A percentile compares a stretch with the other conserved stretches of the same genome.
phyloP scores from a whole-genome alignment of 1,284 basidiomycete genomes.

The Cronartium quercuum region DNA sequence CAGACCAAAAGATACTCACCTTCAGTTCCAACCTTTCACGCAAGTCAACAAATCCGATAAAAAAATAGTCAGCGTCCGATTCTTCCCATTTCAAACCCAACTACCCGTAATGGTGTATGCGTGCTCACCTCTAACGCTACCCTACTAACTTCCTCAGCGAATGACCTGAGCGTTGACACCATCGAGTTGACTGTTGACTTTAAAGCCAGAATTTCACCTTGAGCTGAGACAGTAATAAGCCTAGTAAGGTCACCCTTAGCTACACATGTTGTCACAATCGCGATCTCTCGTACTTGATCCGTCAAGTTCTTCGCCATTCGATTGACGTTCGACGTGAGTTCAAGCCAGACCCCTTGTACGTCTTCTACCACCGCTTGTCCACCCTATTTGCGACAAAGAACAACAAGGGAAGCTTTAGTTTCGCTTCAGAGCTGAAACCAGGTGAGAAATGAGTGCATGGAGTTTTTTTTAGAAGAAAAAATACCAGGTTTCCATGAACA shows the following conservation, averaged over 20 bases:
- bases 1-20: conserved; percentile 64
- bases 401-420: no score
- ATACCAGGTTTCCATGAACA: conserved; percentile 26
- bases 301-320: conserved; percentile 62
- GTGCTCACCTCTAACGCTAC: conserved; percentile 47
- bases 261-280: conserved; percentile 84
- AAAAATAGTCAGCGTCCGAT: no score
- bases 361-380: conserved; percentile 50
- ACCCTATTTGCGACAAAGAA: conserved; percentile 41
- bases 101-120: conserved; percentile 14
- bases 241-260: conserved; percentile 57
- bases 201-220: conserved; percentile 82
- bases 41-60: neutral
- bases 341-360: conserved; percentile 50
- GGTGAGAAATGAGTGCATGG: neutral
- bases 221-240: conserved; percentile 63
- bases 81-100: neutral
- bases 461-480: neutral
- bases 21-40: conserved; percentile 66
- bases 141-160: conserved; percentile 64
- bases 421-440: no score
- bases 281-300: conserved; percentile 86
- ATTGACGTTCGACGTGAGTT: conserved; percentile 47
- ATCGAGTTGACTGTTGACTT: conserved; percentile 84
- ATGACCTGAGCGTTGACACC: conserved; percentile 75